Evolutionary conservation across 345 rosid genomes (phyloP).

Genomic region (Populus tremula): DNA sequence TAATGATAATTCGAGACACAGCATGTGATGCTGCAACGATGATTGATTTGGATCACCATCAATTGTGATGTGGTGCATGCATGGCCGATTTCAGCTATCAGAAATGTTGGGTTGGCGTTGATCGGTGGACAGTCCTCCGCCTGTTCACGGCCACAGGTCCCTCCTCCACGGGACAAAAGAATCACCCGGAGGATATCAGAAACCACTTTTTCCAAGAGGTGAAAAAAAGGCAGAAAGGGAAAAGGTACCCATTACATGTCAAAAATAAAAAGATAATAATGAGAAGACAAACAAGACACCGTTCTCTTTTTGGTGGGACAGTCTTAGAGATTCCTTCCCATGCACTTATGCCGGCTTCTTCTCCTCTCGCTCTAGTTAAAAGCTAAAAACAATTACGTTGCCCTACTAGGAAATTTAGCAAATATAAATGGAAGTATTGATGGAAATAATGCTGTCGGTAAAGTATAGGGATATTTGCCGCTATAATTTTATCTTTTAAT

Average conservation of each 20-base stretch:
- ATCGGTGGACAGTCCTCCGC: not conserved
- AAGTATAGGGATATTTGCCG: too few species aligned
- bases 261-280: slow-evolving; percentile 2
- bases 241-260: not conserved
- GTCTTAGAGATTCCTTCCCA: slow-evolving; percentile 1
- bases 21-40: not conserved
- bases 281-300: not conserved
- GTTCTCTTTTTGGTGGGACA: not conserved
- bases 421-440: too few species aligned
- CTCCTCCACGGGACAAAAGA: not conserved
- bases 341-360: not conserved
- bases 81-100: not conserved
- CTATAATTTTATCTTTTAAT: too few species aligned
- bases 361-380: not conserved
- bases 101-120: not conserved
- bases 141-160: not conserved
- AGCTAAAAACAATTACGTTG: not conserved
- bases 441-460: too few species aligned
- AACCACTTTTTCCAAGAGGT: not conserved
- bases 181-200: slow-evolving; percentile 19
- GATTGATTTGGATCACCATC: not conserved
- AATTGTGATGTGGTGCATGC: not conserved
- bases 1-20: not conserved
- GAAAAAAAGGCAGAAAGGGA: not conserved
- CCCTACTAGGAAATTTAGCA: too few species aligned